Base-by-base conservation (phyloP, 805 yeast species). In the Barnettozyma sucrosica region DNA sequence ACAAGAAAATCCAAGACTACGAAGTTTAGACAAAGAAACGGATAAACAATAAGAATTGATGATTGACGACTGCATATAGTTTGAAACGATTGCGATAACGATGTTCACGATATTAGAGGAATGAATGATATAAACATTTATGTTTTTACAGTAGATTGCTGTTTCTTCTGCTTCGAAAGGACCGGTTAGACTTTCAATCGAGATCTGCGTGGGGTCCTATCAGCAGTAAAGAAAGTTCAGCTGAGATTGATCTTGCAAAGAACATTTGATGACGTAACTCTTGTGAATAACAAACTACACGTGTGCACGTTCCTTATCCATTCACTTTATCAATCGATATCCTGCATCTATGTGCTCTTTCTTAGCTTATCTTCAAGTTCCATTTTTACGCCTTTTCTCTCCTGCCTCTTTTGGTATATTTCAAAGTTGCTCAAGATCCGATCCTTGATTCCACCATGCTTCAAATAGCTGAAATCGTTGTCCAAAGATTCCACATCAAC, bases 401-500 rank as follows among this genome's bases (percentile, higher is more conserved):
- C 72, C 67, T 93, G 98, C 61, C 99, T 81, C 57, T 84, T 92
- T 60, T 86, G 89, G 62, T 87, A 93, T 18, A 80, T 75, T 20
- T 75, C 78, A 52, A 84, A 74, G 61, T 86, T 80, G 36, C 71
- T 66, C 57, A 84, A 68, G 6, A 93, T 95, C 23, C 99, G 75
- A 45, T 77, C 70, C 19, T 88, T 85, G 48, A 93, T 89, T 30
- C 80, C 80, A 47, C 77, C 76, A 2, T 89, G 79, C 44, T 83
- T 79, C 64, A 92, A 74, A 49, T 80, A 74, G 47, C 76, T 78
- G 64, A 74, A 89, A 54, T 76, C 69, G 62, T 85, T 92, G 8
- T 67, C 62, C 34, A 77, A 64, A 7, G 71, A 63, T 30, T 65
- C 67, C 55, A 55, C 65, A 36, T 46, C 43, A 5, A 41, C 33